Base-by-base conservation (phyloP, 768 basidiomycete genomes). In the Cystofilobasidium capitatum region DNA sequence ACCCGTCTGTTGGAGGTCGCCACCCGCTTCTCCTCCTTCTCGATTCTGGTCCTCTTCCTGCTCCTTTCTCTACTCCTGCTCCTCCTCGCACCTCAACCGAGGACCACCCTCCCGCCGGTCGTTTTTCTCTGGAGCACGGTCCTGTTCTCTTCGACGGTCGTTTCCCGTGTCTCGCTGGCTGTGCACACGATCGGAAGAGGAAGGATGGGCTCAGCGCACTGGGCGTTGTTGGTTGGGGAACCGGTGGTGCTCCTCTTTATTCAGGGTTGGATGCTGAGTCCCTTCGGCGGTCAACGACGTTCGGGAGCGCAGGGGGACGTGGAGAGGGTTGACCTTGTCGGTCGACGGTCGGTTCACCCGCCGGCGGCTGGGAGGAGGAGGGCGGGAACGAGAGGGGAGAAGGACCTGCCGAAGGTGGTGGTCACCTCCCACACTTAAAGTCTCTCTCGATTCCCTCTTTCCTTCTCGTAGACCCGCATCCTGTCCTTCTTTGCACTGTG, bases 1-100 rank as follows among this genome's bases (percentile, higher is more conserved):
- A 17, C 2, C 8, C 13, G 12, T 2, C 29, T 55, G 29, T 31
- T 40, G 29, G 44, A 31, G 17, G 31, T 40, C 24, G 29, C 39
- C 5, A 39, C 59, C 16, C 39, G 29, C 14, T 61, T 61, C 24
- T 26, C 44, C 12, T 42, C 29, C 59, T 42, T 45, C 40, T 40
- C 44, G 40, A 61, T 61, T 29, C 39, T 40, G n/a, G 59, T 45
- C 1, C 20, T 61, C 14, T 45, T 61, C 59, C 44, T 61, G 20
- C 36, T 16, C 22, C 7, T 61, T 16, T 1, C 36, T 17, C 59
- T 61, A 22, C 12, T 22, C 4, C 24, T 61, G 4, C 16, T 39
- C 37, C 24, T 24, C 24, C 24, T 61, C 40, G 36, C 40, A 1
- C 40, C 58, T 12, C 2, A 7, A 22, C 44, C 59, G 44, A 36